These are phyloP conservation scores for Colletotrichum spaethianum DNA, from an alignment of 2,329 filamentous ascomycete species.

Conservation along the genomic window DNA sequence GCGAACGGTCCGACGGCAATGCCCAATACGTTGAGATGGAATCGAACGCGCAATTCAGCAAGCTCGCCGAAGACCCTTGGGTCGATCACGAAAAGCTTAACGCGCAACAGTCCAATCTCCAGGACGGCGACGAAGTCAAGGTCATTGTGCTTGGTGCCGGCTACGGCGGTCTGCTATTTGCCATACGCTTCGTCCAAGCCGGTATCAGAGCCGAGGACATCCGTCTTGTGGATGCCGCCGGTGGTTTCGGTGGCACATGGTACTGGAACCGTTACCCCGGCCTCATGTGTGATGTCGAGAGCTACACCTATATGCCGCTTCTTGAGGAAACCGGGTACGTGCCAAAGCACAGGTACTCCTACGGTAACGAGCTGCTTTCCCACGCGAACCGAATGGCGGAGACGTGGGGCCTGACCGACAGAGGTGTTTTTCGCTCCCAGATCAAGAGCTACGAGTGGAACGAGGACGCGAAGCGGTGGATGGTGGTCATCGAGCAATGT, in stretches of 20 bases:
- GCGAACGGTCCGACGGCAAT: slow-evolving; percentile 50
- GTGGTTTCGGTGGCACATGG: slow-evolving; percentile 66
- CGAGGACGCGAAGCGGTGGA: slow-evolving; percentile 50
- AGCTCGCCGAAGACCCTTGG: slow-evolving; percentile 53
- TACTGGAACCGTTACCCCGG: slow-evolving; percentile 67
- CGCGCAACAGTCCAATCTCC: slow-evolving; percentile 42
- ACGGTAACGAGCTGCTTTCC: slow-evolving; percentile 58
- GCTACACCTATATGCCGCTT: slow-evolving; percentile 72
- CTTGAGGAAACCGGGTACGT: slow-evolving; percentile 73
- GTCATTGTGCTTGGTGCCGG: slow-evolving; percentile 54
- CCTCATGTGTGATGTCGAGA: slow-evolving; percentile 71
- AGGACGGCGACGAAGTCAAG: slow-evolving; percentile 47
- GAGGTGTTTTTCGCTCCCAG: slow-evolving; percentile 58
- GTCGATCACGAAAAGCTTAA: slow-evolving; percentile 52
- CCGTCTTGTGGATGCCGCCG: slow-evolving; percentile 58
- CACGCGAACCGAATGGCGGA: slow-evolving; percentile 59
- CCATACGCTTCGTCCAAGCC: slow-evolving; percentile 45
- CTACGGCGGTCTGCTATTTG: slow-evolving; percentile 52
- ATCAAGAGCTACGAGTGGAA: slow-evolving; percentile 62
- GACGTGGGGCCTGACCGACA: slow-evolving; percentile 56
- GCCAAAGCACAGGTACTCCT: slow-evolving; percentile 64
- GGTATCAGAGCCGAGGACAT: slow-evolving; percentile 52
- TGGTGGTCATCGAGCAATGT: slow-evolving; percentile 43
- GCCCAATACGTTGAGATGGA: slow-evolving; percentile 51
- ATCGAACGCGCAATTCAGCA: slow-evolving; percentile 41